Base-by-base conservation (phyloP, 2,329 filamentous ascomycete species). In the Arachnomyces sp. region DNA sequence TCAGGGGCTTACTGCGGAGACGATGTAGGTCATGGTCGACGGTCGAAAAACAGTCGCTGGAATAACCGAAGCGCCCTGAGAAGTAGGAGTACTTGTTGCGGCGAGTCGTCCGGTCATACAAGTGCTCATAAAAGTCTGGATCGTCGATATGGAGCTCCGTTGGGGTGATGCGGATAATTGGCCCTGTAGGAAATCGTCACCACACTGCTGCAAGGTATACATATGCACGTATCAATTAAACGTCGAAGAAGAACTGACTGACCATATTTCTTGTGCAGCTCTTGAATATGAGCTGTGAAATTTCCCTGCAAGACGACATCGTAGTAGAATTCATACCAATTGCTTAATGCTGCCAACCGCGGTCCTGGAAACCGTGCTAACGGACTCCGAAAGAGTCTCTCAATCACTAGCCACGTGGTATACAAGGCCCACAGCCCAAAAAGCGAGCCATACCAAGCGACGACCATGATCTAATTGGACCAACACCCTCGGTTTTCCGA, bases 241-340 rank as follows among this genome's bases (percentile, higher is more conserved):
- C n/a, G n/a, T n/a, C n/a, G n/a, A n/a, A n/a, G n/a, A n/a, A n/a
- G n/a, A n/a, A n/a, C n/a, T n/a, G n/a, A n/a, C n/a, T n/a, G n/a
- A 53, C 52, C 52, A 46, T 57, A 57, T 47, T 52, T 37, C 28
- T 48, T 36, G 34, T 57, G 54, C 39, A 57, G 45, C 37, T 54
- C 42, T 31, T 46, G 34, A 32, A 57, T 55, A 34, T 54, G 42
- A 31, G 47, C 48, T 11, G 45, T 47, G 33, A 50, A 56, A 14
- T 52, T 45, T 4, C 55, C 55, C 7, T 46, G 34, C 17, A 36
- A 39, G 40, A 51, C 30, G 12, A 53, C 48, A 42, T 57, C 53
- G 40, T 51, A 56, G 40, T 55, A 57, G 28, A 50, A 50, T 28
- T 57, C 54, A 36, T 56, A 55, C 53, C 52, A 56, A 31, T 39